Evolutionary conservation across 1,139 yeast genomes (phyloP), one percentile per base, ranked within the genome.

Genomic region (Yamadazyma pseudoaaseri): DNA sequence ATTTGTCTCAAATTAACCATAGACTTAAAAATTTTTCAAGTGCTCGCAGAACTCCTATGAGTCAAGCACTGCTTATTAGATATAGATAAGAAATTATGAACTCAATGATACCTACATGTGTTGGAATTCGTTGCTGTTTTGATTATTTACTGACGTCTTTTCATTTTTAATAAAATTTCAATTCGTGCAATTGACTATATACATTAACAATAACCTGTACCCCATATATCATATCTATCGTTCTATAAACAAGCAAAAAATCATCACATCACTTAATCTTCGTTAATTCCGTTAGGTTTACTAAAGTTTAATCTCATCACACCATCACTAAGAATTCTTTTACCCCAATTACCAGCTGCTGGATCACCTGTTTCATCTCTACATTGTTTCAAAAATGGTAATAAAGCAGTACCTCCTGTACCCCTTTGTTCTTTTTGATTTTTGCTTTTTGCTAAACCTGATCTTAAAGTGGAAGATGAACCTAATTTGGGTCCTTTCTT

Each of bases 301-400:
- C 73, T 62, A 41, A 60, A 66, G 38, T 56, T 65, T 43, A 75
- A 54, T 34, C 70, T 58, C 73, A 69, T 67, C 5, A 70, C 70
- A 20, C 81, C 80, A 44, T 79, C 81, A 34, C 83, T 75, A 41
- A 86, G 71, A 27, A 86, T 66, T 41, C 92, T 70, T 51, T 78
- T 77, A 57, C 95, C 96, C 96, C 96, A 86, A 34, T 67, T 73
- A 38, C 95, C 92, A 24, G 95, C 95, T 16, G 96, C 95, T 6
- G 89, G 79, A 49, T 83, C 92, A 26, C 95, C 95, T 7, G 96
- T 90, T 57, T 90, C 97, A 60, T 90, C 97, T 56, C 97, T 78
- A 46, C 96, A 90, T 58, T 90, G 97, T 57, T 89, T 89, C 53
- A 90, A 73, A 62, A 90, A 90, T 20, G 96, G 96, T 41, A 90